Conservation (phyloP, 208 protist species). For the Leishmania arabica region DNA sequence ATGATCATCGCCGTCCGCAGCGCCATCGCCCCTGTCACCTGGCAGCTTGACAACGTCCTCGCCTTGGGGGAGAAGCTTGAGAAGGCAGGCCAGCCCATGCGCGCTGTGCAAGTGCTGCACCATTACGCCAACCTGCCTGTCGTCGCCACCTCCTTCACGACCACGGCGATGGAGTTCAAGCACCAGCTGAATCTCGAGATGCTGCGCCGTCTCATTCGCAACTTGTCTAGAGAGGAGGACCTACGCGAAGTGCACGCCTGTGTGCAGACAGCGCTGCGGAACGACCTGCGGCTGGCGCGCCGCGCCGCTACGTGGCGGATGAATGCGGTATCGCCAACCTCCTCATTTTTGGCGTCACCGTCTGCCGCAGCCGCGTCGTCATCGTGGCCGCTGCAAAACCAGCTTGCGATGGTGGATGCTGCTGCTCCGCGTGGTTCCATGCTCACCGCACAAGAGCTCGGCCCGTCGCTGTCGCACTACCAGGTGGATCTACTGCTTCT, state of each 20-base stretch:
- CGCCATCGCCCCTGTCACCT: slow-evolving; percentile 65
- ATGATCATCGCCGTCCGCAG: slow-evolving; percentile 72
- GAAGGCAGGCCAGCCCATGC: slow-evolving; percentile 67
- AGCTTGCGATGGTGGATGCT: background rate
- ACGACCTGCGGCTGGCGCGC: slow-evolving; percentile 35
- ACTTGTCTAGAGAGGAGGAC: slow-evolving; percentile 34
- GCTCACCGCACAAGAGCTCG: slow-evolving; percentile 45
- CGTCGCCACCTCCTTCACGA: slow-evolving; percentile 20
- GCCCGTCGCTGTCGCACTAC: slow-evolving; percentile 33
- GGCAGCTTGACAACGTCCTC: slow-evolving; percentile 81
- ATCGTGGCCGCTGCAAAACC: background rate
- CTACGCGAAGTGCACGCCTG: slow-evolving; percentile 49
- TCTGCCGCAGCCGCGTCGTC: background rate
- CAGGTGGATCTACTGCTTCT: slow-evolving; percentile 77
- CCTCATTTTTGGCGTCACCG: background rate
- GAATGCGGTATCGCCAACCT: background rate
- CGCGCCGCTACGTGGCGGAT: background rate
- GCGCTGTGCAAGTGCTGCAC: slow-evolving; percentile 51
- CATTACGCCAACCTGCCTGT: slow-evolving; percentile 43
- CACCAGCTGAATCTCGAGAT: slow-evolving; percentile 62
- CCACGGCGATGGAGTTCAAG: slow-evolving; percentile 37
- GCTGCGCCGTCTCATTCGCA: slow-evolving; percentile 67
- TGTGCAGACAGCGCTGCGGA: slow-evolving; percentile 46
- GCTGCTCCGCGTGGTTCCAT: slow-evolving; percentile 10
- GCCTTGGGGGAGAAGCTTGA: slow-evolving; percentile 73